Evolutionary conservation across 441 rosid species (phyloP).

Genomic region (Erysimum cheiri): DNA sequence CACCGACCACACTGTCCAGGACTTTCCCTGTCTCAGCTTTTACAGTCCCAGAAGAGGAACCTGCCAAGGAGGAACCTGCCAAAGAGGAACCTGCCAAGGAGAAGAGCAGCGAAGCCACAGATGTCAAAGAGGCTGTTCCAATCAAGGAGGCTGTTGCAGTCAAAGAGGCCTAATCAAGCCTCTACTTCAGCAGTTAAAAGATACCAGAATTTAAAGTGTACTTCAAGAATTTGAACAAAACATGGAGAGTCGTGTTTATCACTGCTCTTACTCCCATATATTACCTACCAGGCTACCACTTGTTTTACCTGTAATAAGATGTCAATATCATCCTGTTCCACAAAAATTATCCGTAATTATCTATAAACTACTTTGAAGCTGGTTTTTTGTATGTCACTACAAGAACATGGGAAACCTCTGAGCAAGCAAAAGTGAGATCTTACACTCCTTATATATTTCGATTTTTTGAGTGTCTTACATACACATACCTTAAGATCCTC

Average conservation of each 20-base stretch:
- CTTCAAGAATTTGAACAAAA: constrained; percentile 30
- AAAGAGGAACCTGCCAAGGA: constrained; percentile 25
- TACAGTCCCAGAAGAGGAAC: constrained; percentile 40
- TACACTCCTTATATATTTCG: neutral
- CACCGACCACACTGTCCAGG: constrained; percentile 52
- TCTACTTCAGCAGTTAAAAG: neutral
- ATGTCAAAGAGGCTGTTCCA: constrained; percentile 40
- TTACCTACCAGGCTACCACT: constrained; percentile 41
- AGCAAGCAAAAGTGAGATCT: constrained; percentile 5
- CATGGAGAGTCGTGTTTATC: constrained; percentile 25
- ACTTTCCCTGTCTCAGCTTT: constrained; percentile 55
- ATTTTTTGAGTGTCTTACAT: neutral
- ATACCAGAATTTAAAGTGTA: constrained; percentile 2
- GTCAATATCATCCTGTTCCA: constrained; percentile 35
- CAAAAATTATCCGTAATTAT: constrained; percentile 7
- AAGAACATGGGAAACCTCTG: constrained; percentile 19
- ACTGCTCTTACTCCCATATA: constrained; percentile 35
- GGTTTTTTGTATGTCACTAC: constrained; percentile 22
- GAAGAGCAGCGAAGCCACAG: constrained; percentile 37
- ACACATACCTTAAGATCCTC: neutral
- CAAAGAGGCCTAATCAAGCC: constrained; percentile 33
- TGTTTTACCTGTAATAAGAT: constrained; percentile 38
- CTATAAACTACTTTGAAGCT: constrained; percentile 22
- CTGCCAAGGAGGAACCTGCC: constrained; percentile 28
- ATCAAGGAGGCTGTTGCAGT: constrained; percentile 47